phyloP scores from a whole-genome alignment of 2,329 filamentous ascomycete genomes.

The Ophioceras dolichostomum region DNA sequence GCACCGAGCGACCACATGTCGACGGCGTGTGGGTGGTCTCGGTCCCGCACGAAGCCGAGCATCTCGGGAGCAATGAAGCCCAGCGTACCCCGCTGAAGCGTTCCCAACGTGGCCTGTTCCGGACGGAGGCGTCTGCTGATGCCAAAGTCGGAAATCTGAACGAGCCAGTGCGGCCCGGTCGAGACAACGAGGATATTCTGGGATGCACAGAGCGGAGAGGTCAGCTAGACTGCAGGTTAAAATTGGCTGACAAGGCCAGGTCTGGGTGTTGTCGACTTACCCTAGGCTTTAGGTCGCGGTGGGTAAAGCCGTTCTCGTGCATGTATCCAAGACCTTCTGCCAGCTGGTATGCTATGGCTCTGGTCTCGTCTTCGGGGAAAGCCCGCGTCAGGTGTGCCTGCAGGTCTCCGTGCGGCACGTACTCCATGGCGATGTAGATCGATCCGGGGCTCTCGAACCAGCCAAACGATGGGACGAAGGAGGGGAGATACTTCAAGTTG shows the following conservation, averaged over 20 bases:
- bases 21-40: no score
- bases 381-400: conserved; percentile 1
- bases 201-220: no score
- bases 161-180: conserved; percentile 10
- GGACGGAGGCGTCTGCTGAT: conserved; percentile 13
- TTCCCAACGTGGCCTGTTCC: no score
- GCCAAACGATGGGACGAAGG: conserved; percentile 10
- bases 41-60: no score
- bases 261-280: no score
- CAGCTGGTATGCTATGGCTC: conserved; percentile 7
- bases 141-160: conserved; percentile 16
- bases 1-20: no score
- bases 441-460: conserved; percentile 10
- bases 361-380: conserved; percentile 6
- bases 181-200: conserved; percentile 15
- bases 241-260: no score
- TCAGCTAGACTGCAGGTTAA: background rate
- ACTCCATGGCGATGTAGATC: conserved; percentile 13
- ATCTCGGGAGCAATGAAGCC: no score
- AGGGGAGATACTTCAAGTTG: conserved; percentile 5
- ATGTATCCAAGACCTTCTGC: conserved; percentile 9
- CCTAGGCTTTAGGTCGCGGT: conserved; percentile 11
- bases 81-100: no score
- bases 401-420: conserved; percentile 11
- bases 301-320: conserved; percentile 10